Base-by-base conservation (phyloP, 2,329 filamentous ascomycete genomes). In the Apiospora arundinis region DNA sequence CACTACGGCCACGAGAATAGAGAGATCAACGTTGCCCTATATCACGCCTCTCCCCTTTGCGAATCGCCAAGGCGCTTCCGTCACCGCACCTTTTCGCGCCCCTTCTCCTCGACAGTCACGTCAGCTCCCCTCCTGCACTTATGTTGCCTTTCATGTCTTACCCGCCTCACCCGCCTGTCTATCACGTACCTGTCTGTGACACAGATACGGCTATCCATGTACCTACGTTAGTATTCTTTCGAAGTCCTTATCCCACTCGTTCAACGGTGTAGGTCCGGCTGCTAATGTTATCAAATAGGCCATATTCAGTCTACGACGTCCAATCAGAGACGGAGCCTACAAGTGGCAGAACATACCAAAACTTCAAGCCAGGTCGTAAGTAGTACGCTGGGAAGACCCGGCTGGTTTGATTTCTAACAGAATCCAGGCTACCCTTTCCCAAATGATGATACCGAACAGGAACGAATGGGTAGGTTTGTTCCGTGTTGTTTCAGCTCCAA, bases 341-440 rank as follows among this genome's bases (percentile, higher is more conserved):
- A 18, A 68, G 46, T 8, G 66, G 66, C 3, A 48, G 66, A 44
- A 68, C 66, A n/a, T 68, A 68, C 16, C 66, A 68, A 9, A 48
- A 37, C 44, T 68, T 46, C 66, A 68, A 48, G 44, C 66, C 44
- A 48, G 66, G 66, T 23, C 42, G 66, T 67, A 8, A 48, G 66
- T 48, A 2, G 9, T 37, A 12, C 21, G 25, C 25, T 37, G 1
- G 3, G 7, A 25, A 5, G 25, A 4, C 25, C 7, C 1, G 46
- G 6, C 9, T 44, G 18, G 25, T 21, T 1, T 44, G 16, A n/a
- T 14, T 40, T 4, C 56, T 63, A 2, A 63, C n/a, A 2, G 8
- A 8, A 6, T 68, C 21, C 6, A 68, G 66, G 66, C 66, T 68
- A 48, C 46, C 32, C 46, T n/a, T 16, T 68, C n/a, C 66, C 66